phyloP scores from a whole-genome alignment of 306 rosid genomes.

The Cucumis hystrix region DNA sequence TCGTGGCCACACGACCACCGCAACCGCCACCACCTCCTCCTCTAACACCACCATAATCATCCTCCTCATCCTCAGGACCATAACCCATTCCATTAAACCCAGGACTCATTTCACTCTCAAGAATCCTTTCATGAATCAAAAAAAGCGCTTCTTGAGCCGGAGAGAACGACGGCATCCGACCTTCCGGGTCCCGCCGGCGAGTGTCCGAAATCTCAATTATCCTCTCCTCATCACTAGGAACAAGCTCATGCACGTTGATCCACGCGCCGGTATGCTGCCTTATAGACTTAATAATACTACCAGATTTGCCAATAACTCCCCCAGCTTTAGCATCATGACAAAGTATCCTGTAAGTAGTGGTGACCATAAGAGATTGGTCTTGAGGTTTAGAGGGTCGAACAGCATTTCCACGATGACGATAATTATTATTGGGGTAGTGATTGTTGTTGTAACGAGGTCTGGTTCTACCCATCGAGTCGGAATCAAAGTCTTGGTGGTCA shows the following conservation, averaged over 20 bases:
- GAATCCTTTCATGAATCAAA: slow-evolving; percentile 77
- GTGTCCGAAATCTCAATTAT: slow-evolving; percentile 91
- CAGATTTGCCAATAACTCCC: slow-evolving; percentile 95
- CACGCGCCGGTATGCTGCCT: slow-evolving; percentile 99
- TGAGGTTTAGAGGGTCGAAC: slow-evolving; percentile 35
- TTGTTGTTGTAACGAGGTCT: slow-evolving; percentile 72
- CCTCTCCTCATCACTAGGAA: slow-evolving; percentile 81
- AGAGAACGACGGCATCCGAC: slow-evolving; percentile 81
- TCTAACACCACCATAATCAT: slow-evolving; percentile 28
- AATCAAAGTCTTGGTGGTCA: slow-evolving; percentile 76
- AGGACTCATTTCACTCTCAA: slow-evolving; percentile 49
- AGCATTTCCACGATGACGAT: slow-evolving; percentile 40
- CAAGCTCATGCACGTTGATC: slow-evolving; percentile 95
- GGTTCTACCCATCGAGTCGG: slow-evolving; percentile 65
- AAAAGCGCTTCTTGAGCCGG: slow-evolving; percentile 96
- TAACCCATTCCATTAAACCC: slow-evolving; percentile 26
- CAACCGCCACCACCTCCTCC: slow-evolving; percentile 26
- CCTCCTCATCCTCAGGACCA: slow-evolving; percentile 51
- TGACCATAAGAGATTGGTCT: slow-evolving; percentile 40
- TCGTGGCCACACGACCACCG: slow-evolving; percentile 48
- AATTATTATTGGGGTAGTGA: slow-evolving; percentile 33
- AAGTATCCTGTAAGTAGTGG: slow-evolving; percentile 71
- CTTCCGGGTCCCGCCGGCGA: slow-evolving; percentile 92
- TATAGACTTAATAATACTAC: slow-evolving; percentile 82
- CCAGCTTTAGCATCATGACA: slow-evolving; percentile 91